A percentile compares a stretch with the other conserved stretches of the same genome.
Conservation (phyloP, 129 eudicot species). For the Apium graveolens region DNA sequence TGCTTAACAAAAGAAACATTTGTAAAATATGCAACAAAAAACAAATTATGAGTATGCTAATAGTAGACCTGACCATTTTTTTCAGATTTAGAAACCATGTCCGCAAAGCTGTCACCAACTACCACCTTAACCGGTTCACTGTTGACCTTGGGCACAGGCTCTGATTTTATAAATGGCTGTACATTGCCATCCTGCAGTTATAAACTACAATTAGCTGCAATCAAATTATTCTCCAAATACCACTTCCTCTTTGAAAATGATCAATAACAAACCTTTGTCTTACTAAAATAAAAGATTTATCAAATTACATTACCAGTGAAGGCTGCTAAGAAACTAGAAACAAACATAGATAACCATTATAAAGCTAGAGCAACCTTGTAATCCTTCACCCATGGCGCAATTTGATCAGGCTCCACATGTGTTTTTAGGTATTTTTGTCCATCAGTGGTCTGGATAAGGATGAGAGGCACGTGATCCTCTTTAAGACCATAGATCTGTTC, state of each 20-base stretch:
- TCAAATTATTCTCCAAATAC: neutral
- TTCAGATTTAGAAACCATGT: slow-evolving; percentile 69
- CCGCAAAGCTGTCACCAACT: slow-evolving; percentile 67
- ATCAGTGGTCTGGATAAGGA: slow-evolving; percentile 58
- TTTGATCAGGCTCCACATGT: slow-evolving; percentile 65
- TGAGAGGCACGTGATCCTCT: slow-evolving; percentile 67
- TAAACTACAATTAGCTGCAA: slow-evolving; percentile 1
- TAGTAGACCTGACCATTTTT: slow-evolving; percentile 58
- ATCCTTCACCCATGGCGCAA: slow-evolving; percentile 74
- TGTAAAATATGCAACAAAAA: neutral
- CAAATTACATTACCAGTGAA: neutral
- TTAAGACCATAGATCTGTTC: slow-evolving; percentile 71
- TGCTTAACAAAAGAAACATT: neutral
- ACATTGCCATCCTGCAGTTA: slow-evolving; percentile 64
- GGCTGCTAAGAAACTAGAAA: neutral
- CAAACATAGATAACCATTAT: neutral
- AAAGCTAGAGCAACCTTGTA: slow-evolving; percentile 39
- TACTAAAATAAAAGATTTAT: neutral
- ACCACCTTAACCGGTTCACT: slow-evolving; percentile 76
- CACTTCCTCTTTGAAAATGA: neutral
- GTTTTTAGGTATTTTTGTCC: slow-evolving; percentile 67
- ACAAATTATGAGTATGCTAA: neutral
- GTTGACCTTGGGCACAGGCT: slow-evolving; percentile 69
- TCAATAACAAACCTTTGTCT: neutral
- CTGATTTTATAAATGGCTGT: slow-evolving; percentile 66